Base-by-base conservation (phyloP, 345 rosid species). In the Erodium maritimum region DNA sequence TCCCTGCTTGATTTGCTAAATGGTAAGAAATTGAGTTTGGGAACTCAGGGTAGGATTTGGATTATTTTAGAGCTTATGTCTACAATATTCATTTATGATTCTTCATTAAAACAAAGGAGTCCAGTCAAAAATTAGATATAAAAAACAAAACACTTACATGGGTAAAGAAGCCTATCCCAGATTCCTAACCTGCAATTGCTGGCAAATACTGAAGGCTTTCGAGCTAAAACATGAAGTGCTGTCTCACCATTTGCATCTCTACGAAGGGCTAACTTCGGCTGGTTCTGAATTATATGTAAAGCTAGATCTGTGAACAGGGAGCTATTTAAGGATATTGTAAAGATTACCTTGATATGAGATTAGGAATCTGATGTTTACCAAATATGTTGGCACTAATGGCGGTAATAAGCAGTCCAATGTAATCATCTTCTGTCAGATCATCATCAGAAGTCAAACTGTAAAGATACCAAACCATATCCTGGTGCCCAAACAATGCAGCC, bases 391-490 rank as follows among this genome's bases (percentile, higher is more conserved):
- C 23, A 37, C 33, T 68, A 20, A 75, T 75, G 37, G 69, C 42
- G 17, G 73, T 73, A 46, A 68, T 51, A 34, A 71, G 76, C 14
- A 75, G 66, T 3, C 63, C 66, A 21, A 50, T 48, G 2, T 52
- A 59, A 52, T 75, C 80, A 17, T 68, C 69, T 51, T 54, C 55
- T 0, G 63, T 65, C 11, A 75, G 68, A 54, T 63, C 61, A 10
- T 56, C 73, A 23, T 46, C 54, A 21, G 55, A n/a, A 24, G 74
- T 72, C 25, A 62, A 59, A 52, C 59, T 46, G 58, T 58, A 68
- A 6, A 75, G 74, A 60, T 71, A 75, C 76, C 67, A 69, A 48
- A 69, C 73, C 76, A 71, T 75, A 16, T 71, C 64, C 48, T 68
- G 57, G 52, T 71, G 74, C 25, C 79, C 82, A 19, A 66, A 53